Percentiles rank a stretch among this genome's conserved stretches.
phyloP scores from a whole-genome alignment of 495 filamentous ascomycete genomes.

The Neurospora pannonica region DNA sequence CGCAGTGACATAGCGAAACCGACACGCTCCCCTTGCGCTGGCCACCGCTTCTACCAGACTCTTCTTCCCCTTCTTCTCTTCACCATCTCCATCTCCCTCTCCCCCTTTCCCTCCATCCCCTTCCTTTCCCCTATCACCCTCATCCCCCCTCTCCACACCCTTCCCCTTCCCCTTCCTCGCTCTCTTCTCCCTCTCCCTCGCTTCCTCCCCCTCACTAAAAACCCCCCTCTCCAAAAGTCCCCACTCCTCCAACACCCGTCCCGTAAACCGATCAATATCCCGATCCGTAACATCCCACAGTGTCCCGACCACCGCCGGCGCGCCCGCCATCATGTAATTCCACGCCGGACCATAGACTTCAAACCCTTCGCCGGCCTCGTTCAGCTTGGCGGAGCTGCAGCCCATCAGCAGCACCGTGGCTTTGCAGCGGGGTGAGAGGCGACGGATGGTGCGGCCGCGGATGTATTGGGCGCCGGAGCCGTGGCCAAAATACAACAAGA shows the following conservation, averaged over 20 bases:
- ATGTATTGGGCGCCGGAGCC: constrained; percentile 94
- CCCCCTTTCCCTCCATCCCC: not conserved
- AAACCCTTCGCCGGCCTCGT: constrained; percentile 68
- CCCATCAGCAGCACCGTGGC: constrained; percentile 82
- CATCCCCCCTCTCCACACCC: constrained; percentile 5
- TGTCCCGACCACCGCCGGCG: constrained; percentile 74
- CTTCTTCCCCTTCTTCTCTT: constrained; percentile 6
- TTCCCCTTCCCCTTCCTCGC: constrained; percentile 13
- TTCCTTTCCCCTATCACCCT: constrained; percentile 2
- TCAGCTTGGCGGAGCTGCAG: constrained; percentile 69
- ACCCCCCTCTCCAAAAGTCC: constrained; percentile 49
- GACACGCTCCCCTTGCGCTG: constrained; percentile 60
- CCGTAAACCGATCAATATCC: constrained; percentile 88
- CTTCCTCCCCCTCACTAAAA: constrained; percentile 19
- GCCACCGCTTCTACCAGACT: constrained; percentile 73
- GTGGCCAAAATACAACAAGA: constrained; percentile 92
- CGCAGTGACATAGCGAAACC: constrained; percentile 82
- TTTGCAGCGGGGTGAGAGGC: constrained; percentile 52
- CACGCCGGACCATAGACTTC: constrained; percentile 83
- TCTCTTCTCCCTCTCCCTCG: constrained; percentile 14
- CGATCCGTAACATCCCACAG: constrained; percentile 97
- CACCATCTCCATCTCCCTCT: not conserved
- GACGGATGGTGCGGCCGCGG: constrained; percentile 64
- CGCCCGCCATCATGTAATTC: constrained; percentile 81
- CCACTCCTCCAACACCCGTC: constrained; percentile 70